These are phyloP conservation scores for Cenococcum geophilum DNA, from an alignment of 495 filamentous ascomycete genomes.

Conservation along the genomic window DNA sequence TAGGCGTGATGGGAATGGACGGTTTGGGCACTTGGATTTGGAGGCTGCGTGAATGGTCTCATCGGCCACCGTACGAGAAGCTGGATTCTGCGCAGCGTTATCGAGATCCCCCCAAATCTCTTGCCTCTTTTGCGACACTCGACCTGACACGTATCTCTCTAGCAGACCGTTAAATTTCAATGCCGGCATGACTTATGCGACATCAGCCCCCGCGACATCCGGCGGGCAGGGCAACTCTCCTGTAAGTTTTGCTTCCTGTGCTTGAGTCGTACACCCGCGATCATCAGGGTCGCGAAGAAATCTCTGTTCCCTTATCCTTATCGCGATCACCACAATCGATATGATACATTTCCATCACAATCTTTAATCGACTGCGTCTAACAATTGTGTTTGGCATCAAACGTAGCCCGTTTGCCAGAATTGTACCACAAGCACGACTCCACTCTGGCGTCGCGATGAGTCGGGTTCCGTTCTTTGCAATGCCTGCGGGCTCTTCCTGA, in stretches of 20 bases:
- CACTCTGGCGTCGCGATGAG: slow-evolving; percentile 96
- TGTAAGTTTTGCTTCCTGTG: slow-evolving; percentile 45
- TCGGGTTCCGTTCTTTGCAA: slow-evolving; percentile 97
- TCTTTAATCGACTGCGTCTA: slow-evolving; percentile 45
- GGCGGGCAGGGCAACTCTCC: slow-evolving; percentile 60
- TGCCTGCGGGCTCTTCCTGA: slow-evolving; percentile 93
- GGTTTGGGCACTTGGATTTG: too few relatives aligned
- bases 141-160: slow-evolving; percentile 19
- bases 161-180: slow-evolving; percentile 44
- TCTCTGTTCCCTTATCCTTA: slow-evolving; percentile 29
- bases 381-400: slow-evolving; percentile 38
- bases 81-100: slow-evolving; percentile 3
- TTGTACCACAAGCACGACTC: slow-evolving; percentile 90
- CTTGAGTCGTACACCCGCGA: background rate
- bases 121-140: slow-evolving; percentile 34
- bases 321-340: slow-evolving; percentile 23
- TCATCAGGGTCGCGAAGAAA: slow-evolving; percentile 14
- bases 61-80: slow-evolving; percentile 1
- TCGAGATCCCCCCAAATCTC: slow-evolving; percentile 21
- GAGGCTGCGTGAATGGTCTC: slow-evolving; percentile 7
- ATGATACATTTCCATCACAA: slow-evolving; percentile 5
- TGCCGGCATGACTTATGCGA: slow-evolving; percentile 54
- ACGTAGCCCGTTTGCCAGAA: slow-evolving; percentile 96
- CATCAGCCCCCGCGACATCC: slow-evolving; percentile 61
- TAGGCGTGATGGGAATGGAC: background rate